phyloP scores from a whole-genome alignment of 208 protist genomes.

The Acanthamoeba castellanii region DNA sequence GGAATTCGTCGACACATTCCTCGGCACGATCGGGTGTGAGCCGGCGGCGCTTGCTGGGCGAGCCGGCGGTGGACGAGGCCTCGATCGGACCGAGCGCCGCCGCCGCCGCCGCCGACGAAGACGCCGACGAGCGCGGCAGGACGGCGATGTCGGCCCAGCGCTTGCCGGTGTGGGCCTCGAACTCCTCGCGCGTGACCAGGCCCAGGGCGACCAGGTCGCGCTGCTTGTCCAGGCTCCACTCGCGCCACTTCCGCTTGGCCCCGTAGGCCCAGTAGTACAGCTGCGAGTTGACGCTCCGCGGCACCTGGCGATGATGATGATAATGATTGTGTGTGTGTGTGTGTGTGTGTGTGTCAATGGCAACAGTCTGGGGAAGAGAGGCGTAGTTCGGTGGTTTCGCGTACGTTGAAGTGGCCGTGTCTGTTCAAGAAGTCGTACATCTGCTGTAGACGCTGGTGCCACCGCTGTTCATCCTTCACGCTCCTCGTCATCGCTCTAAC shows the following conservation, averaged over 20 bases:
- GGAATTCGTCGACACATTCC: background rate
- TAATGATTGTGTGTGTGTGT: background rate
- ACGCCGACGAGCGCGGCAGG: background rate
- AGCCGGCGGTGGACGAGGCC: no score
- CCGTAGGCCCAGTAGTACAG: constrained; percentile 40
- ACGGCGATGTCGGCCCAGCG: background rate
- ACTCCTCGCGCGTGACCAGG: background rate
- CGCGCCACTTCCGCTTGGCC: constrained; percentile 3
- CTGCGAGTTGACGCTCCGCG: constrained; percentile 19
- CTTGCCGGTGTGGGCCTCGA: background rate
- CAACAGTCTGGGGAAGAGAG: no score
- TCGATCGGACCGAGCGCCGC: background rate
- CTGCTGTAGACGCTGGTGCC: background rate
- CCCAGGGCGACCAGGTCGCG: background rate
- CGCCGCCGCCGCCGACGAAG: background rate
- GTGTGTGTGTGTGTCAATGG: background rate
- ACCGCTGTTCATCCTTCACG: background rate
- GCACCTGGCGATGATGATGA: background rate
- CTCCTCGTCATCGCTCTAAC: background rate
- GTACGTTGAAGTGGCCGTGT: constrained; percentile 14
- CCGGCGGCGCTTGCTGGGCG: no score
- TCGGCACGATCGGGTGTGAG: background rate
- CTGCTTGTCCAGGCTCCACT: constrained; percentile 22
- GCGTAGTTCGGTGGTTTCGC: background rate
- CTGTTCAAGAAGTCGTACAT: background rate